A percentile compares a stretch with the other conserved stretches of the same genome.
phyloP scores from a whole-genome alignment of 1,139 yeast species.

The Diutina sp. region DNA sequence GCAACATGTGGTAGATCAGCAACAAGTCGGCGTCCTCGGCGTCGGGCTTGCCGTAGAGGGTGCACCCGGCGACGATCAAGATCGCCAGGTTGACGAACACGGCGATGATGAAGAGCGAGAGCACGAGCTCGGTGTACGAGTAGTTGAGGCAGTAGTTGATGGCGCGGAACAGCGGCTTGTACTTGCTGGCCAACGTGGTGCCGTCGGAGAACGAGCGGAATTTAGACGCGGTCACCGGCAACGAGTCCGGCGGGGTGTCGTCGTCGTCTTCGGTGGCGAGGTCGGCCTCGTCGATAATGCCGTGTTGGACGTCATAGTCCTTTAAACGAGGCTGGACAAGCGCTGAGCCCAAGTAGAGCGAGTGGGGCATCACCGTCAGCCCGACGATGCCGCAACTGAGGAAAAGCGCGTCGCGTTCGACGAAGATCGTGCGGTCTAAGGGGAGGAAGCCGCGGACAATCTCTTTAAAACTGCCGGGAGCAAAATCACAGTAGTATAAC shows the following conservation, averaged over 20 bases:
- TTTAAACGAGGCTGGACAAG: slow-evolving; percentile 62
- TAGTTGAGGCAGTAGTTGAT: slow-evolving; percentile 52
- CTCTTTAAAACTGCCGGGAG: slow-evolving; percentile 17
- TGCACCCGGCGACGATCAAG: slow-evolving; percentile 61
- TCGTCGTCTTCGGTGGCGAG: background rate
- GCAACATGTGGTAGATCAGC: slow-evolving; percentile 67
- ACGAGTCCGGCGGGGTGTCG: background rate
- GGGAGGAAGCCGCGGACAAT: slow-evolving; percentile 57
- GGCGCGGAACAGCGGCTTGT: slow-evolving; percentile 56
- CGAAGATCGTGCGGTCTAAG: slow-evolving; percentile 27
- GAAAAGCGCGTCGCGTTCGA: slow-evolving; percentile 47
- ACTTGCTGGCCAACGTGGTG: slow-evolving; percentile 19
- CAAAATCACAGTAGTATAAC: slow-evolving; percentile 37
- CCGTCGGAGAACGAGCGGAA: slow-evolving; percentile 26
- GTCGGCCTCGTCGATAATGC: slow-evolving; percentile 10
- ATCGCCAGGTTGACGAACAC: slow-evolving; percentile 66
- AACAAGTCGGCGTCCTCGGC: slow-evolving; percentile 74
- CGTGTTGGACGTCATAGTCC: slow-evolving; percentile 46
- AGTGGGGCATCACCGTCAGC: slow-evolving; percentile 79
- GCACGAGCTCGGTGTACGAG: slow-evolving; percentile 51
- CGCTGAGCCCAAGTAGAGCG: slow-evolving; percentile 63
- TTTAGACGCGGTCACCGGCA: slow-evolving; percentile 16
- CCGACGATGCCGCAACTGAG: slow-evolving; percentile 66
- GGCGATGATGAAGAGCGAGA: slow-evolving; percentile 59
- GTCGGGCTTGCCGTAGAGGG: slow-evolving; percentile 31